A percentile compares a stretch with the other conserved stretches of the same genome.
These are phyloP conservation scores for Quercus rubra DNA, from an alignment of 306 rosid species.

Conservation along the genomic window DNA sequence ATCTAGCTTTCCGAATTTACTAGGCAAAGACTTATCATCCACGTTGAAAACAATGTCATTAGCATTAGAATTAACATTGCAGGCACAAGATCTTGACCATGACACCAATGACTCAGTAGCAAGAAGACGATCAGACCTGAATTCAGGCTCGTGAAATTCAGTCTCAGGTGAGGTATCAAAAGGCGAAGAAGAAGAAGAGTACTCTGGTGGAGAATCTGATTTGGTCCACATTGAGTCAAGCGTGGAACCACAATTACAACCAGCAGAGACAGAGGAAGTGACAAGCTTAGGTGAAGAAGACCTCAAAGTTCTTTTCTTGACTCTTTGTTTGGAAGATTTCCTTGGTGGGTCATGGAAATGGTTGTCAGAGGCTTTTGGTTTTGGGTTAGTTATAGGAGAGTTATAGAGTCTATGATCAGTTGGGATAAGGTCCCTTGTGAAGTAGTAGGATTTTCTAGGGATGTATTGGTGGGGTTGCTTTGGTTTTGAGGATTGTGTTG, in stretches of 20 bases:
- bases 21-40: slow-evolving; percentile 38
- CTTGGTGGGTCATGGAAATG: slow-evolving; percentile 38
- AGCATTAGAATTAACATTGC: slow-evolving; percentile 14
- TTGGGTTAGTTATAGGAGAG: slow-evolving; percentile 27
- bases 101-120: slow-evolving; percentile 38
- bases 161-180: slow-evolving; percentile 40
- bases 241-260: slow-evolving; percentile 44
- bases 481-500: slow-evolving; percentile 28
- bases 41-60: slow-evolving; percentile 62
- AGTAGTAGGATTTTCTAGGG: slow-evolving; percentile 81
- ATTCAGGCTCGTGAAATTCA: slow-evolving; percentile 44
- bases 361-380: slow-evolving; percentile 22
- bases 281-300: slow-evolving; percentile 35
- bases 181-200: slow-evolving; percentile 33
- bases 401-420: slow-evolving; percentile 18
- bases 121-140: slow-evolving; percentile 73
- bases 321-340: slow-evolving; percentile 54
- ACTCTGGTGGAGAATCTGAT: slow-evolving; percentile 41
- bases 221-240: slow-evolving; percentile 58
- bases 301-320: slow-evolving; percentile 25
- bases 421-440: slow-evolving; percentile 58
- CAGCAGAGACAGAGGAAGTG: slow-evolving; percentile 37
- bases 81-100: slow-evolving; percentile 1
- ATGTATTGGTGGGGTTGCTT: slow-evolving; percentile 36
- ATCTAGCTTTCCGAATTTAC: slow-evolving; percentile 28